Conservation (phyloP, 2,329 filamentous ascomycete genomes). For the Camillea tinctor region DNA sequence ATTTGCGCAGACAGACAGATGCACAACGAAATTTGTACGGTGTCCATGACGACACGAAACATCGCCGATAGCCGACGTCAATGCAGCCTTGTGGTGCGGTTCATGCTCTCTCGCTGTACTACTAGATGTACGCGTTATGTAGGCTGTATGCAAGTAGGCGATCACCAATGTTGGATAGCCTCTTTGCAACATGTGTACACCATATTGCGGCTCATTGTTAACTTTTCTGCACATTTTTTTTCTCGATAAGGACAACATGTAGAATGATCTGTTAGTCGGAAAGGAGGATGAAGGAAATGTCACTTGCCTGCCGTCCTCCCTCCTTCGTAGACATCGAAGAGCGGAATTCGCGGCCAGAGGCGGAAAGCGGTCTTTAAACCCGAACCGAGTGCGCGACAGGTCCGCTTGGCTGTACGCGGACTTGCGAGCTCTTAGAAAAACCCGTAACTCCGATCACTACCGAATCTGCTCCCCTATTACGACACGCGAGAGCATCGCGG, state of each 20-base stretch:
- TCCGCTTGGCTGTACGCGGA: background rate
- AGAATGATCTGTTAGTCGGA: background rate
- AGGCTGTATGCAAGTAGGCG: background rate
- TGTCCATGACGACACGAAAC: background rate
- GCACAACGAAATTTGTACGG: background rate
- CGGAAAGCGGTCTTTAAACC: background rate
- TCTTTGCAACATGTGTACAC: background rate
- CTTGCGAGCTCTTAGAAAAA: background rate
- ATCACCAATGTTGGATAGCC: background rate
- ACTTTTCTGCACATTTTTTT: background rate
- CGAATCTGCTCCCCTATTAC: too few relatives aligned
- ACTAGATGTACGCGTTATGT: background rate
- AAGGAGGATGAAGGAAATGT: background rate
- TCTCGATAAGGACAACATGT: background rate
- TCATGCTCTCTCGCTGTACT: background rate
- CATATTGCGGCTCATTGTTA: too few relatives aligned
- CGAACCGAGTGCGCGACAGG: background rate
- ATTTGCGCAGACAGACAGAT: too few relatives aligned
- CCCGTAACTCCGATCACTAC: background rate
- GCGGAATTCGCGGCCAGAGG: background rate
- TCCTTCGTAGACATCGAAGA: background rate
- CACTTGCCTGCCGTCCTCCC: background rate
- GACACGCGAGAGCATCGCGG: background rate
- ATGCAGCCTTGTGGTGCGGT: background rate
- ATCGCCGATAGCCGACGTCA: background rate